Evolutionary conservation across 192 early-diverging fungal genomes (phyloP), one percentile per base, ranked within the genome.

Genomic region (Coemansia sp.): DNA sequence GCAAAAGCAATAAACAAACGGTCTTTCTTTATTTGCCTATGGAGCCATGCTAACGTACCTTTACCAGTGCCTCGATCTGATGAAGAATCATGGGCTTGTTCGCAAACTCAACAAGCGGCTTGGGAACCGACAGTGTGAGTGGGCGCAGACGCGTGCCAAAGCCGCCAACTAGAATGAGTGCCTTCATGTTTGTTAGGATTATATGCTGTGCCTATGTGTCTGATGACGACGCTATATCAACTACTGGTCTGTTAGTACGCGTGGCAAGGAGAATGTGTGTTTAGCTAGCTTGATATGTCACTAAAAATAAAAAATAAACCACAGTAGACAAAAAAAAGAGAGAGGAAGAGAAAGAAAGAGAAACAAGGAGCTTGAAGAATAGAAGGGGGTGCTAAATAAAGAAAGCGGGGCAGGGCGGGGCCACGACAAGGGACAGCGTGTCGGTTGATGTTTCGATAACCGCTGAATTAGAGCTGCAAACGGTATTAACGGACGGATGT

Each of bases 41-140:
- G 19, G n/a, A 9, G 14, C 6, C 7, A 54, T 8, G 45, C 3
- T 20, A 38, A 69, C 82, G 61, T 85, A 97, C 96, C 93, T 97
- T 91, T 53, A 91, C 94, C 9, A 99, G 86, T 6, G 91, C 95
- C 77, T 97, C 96, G 70, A 99, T 98, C 85, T 99, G 98, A 83
- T 99, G 98, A 65, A 96, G 87, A 84, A 99, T 97, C 93, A 99
- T 98, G 64, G 94, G 96, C 81, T 88, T 92, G 88, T 99, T 99
- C 43, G 93, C 94, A 85, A 99, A 99, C 84, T 99, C 96, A n/a
- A 99, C 96, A 55, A 99, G 87, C 53, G 98, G 98, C 85, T 99
- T 99, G 64, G 98, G 98, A 49, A 95, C 86, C 50, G 96, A 91
- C 63, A 99, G 86, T 16, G 98, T 99, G 60, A 99, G 88, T 49